Conservation (phyloP, 179 eudicot species). For the Silene coronaria region DNA sequence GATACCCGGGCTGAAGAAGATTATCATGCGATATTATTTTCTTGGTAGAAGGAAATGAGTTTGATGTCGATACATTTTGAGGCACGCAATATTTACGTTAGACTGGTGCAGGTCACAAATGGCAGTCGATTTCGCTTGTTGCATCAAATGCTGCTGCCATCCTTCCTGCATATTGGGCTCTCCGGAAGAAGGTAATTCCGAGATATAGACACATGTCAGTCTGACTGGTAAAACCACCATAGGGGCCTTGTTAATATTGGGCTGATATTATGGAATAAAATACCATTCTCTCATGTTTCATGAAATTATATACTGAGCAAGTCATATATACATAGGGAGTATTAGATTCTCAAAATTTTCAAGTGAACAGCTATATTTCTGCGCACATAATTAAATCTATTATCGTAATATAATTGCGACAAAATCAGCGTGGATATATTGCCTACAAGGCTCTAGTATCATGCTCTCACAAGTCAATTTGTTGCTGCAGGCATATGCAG, state of each 20-base stretch:
- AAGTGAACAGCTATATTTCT: too few relatives aligned
- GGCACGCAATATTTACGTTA: constrained; percentile 2
- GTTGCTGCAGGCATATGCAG: constrained; percentile 73
- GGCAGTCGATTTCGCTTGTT: constrained; percentile 76
- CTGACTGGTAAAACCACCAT: background rate
- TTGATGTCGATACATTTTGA: background rate
- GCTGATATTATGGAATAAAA: background rate
- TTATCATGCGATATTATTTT: background rate
- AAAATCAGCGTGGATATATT: background rate
- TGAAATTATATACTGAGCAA: background rate
- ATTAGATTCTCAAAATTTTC: too few relatives aligned
- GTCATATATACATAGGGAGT: background rate
- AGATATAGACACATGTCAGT: background rate
- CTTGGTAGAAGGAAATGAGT: constrained; percentile 1
- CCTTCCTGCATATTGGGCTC: constrained; percentile 89
- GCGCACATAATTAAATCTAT: too few relatives aligned
- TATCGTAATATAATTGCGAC: too few relatives aligned
- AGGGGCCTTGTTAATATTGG: background rate
- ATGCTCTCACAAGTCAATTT: constrained; percentile 4
- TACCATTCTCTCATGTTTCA: background rate
- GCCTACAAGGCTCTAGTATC: background rate
- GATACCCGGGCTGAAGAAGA: background rate
- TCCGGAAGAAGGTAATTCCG: constrained; percentile 60
- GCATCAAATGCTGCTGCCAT: constrained; percentile 91
- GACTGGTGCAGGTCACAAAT: constrained; percentile 64